Percentiles rank a stretch among this genome's conserved stretches.
Conservation (phyloP, 2,329 filamentous ascomycete genomes). For the Stemphylium beticola region DNA sequence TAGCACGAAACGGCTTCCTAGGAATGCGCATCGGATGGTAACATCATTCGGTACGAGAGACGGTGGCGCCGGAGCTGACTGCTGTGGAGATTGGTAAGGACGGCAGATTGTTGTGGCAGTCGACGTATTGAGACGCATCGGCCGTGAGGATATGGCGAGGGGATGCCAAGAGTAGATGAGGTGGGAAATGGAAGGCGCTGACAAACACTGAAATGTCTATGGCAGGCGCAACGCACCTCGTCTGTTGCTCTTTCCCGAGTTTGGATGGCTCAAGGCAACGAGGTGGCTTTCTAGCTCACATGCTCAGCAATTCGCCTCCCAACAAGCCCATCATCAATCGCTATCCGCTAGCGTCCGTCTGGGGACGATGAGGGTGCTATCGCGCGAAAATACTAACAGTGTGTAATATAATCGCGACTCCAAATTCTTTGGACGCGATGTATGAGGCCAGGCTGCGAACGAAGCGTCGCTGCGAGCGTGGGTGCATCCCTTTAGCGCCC, state of each 20-base stretch:
- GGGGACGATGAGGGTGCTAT: slow-evolving; percentile 15
- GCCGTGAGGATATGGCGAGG: neutral
- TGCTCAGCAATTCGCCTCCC: slow-evolving; percentile 15
- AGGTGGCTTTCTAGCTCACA: slow-evolving; percentile 23
- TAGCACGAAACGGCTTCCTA: slow-evolving; percentile 4
- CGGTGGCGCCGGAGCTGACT: slow-evolving; percentile 6
- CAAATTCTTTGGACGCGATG: slow-evolving; percentile 12
- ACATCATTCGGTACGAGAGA: slow-evolving; percentile 12
- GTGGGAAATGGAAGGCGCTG: slow-evolving; percentile 3
- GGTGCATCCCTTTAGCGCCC: slow-evolving; percentile 29
- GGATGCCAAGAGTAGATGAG: neutral
- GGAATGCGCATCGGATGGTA: slow-evolving; percentile 1
- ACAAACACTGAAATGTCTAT: neutral
- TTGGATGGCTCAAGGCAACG: slow-evolving; percentile 34
- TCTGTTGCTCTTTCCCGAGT: slow-evolving; percentile 20
- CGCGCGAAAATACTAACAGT: neutral
- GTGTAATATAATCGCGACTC: slow-evolving; percentile 4
- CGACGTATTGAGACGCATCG: neutral
- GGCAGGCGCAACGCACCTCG: slow-evolving; percentile 2
- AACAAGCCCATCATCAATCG: neutral
- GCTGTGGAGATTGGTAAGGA: slow-evolving; percentile 13
- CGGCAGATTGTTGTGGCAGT: neutral
- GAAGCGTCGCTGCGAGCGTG: slow-evolving; percentile 20
- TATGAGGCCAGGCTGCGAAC: slow-evolving; percentile 23
- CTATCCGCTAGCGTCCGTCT: neutral